Base-by-base conservation (phyloP, 306 rosid species). In the Datisca glomerata region DNA sequence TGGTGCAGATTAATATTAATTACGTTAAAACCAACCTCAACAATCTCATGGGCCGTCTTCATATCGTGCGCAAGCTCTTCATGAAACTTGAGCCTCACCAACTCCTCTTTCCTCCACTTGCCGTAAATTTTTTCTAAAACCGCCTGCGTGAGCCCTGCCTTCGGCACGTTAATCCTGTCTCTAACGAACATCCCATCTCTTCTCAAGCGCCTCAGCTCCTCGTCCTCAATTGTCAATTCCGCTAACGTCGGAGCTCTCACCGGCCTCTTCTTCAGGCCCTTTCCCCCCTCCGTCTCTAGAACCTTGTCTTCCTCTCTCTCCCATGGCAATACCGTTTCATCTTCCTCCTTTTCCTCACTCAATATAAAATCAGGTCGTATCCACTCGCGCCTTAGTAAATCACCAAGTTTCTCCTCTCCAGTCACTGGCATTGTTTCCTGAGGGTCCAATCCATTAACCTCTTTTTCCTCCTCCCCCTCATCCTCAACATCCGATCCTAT, bases 1-100 rank as follows among this genome's bases (percentile, higher is more conserved):
- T 31, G 36, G 36, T 31, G 36, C 36, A 31, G 3, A 31, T 8
- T 31, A 8, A 8, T 8, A 3, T 8, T 8, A 12, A 31, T 8
- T 31, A 31, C 8, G n/a, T 14, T 18, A 45, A 37, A 49, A 58
- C 74, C 20, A 52, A 79, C 96, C 96, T 84, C 84, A 9, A 89
- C 93, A 27, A 84, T 80, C 53, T 72, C 77, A 29, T 77, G 96
- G 14, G 86, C 98, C 2, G 86, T 67, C 69, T 80, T 91, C 92
- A 84, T 91, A 55, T 89, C 86, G 13, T 65, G 68, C 1, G 94
- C 86, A 28, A 91, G 91, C 11, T 55, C 65, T 59, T 91, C 94
- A 47, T 91, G 85, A 56, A 91, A 91, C 67, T 91, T 91, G 51
- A 91, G 98, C 70, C 79, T 68, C 5, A 78, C 96, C 41, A 91